Conservation (phyloP, 805 yeast species). For the Isabelozyma pseudorhagii region DNA sequence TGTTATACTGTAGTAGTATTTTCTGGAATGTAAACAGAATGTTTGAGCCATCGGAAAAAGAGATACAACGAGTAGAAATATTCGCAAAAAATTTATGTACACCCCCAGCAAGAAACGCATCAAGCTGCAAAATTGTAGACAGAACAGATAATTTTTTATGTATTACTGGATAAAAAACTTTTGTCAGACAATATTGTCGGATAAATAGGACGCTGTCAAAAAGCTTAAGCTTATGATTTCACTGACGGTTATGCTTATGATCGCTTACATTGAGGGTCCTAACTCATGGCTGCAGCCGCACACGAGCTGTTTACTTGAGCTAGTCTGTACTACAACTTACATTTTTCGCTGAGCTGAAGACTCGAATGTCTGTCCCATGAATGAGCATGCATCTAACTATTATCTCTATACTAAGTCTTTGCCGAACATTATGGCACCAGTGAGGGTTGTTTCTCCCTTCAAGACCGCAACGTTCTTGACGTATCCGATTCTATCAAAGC, state of each 20-base stretch:
- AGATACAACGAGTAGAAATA: not conserved
- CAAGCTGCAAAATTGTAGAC: not conserved
- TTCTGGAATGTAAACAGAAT: constrained; percentile 17
- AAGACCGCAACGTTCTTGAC: constrained; percentile 72
- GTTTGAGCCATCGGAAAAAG: not conserved
- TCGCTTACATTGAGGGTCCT: no score
- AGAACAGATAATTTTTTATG: no score
- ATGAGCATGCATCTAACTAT: not conserved
- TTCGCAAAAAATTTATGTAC: not conserved
- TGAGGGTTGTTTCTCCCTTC: constrained; percentile 58
- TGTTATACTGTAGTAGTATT: constrained; percentile 28
- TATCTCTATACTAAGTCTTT: constrained; percentile 34
- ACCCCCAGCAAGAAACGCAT: not conserved
- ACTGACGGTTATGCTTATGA: no score
- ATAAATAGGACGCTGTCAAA: no score
- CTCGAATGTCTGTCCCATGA: no score
- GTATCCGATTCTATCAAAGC: constrained; percentile 76
- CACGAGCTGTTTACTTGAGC: no score
- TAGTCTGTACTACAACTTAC: no score
- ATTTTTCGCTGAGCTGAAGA: no score
- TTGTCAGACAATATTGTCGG: no score
- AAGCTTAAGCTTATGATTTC: no score
- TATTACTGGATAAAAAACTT: no score
- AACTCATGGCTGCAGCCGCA: no score
- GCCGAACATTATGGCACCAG: constrained; percentile 80